These are phyloP conservation scores for Pseudopithomyces chartarum DNA, from an alignment of 2,329 filamentous ascomycete species.

Conservation along the genomic window DNA sequence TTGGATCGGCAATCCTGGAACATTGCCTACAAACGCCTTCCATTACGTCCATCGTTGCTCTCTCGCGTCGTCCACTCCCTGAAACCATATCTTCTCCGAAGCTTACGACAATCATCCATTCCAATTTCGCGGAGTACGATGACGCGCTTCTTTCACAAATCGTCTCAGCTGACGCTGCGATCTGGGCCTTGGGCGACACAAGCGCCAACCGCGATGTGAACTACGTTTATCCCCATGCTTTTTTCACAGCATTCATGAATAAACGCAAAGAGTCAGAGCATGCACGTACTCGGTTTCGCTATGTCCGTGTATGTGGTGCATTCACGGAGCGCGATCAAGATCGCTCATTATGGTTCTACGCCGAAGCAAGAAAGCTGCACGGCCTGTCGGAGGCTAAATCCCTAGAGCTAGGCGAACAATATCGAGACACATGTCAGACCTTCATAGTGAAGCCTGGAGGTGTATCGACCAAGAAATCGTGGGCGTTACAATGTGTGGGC, in stretches of 20 bases:
- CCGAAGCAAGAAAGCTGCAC: conserved; percentile 17
- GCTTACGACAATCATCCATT: conserved; percentile 18
- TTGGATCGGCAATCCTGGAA: conserved; percentile 20
- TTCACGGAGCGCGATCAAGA: conserved; percentile 22
- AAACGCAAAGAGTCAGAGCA: neutral
- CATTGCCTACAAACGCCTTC: conserved; percentile 14
- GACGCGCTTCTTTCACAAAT: conserved; percentile 5
- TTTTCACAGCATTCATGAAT: conserved; percentile 15
- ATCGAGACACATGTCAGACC: conserved; percentile 16
- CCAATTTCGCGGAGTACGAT: conserved; percentile 14
- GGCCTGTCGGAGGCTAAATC: conserved; percentile 17
- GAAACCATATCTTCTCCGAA: conserved; percentile 6
- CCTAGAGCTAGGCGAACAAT: conserved; percentile 16
- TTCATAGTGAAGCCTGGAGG: conserved; percentile 23
- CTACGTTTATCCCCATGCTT: conserved; percentile 19
- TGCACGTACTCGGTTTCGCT: conserved; percentile 11
- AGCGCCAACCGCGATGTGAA: conserved; percentile 21
- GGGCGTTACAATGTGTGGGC: neutral
- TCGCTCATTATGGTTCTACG: conserved; percentile 14
- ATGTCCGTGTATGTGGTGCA: conserved; percentile 18
- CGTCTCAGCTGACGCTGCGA: conserved; percentile 21
- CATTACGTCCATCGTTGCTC: conserved; percentile 19
- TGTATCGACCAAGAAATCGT: conserved; percentile 7
- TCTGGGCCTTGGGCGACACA: conserved; percentile 29
- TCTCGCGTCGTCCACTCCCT: conserved; percentile 16